A percentile compares a stretch with the other conserved stretches of the same genome.
Evolutionary conservation across 768 basidiomycete species (phyloP).

Genomic region (Macrolepiota fuliginosa): DNA sequence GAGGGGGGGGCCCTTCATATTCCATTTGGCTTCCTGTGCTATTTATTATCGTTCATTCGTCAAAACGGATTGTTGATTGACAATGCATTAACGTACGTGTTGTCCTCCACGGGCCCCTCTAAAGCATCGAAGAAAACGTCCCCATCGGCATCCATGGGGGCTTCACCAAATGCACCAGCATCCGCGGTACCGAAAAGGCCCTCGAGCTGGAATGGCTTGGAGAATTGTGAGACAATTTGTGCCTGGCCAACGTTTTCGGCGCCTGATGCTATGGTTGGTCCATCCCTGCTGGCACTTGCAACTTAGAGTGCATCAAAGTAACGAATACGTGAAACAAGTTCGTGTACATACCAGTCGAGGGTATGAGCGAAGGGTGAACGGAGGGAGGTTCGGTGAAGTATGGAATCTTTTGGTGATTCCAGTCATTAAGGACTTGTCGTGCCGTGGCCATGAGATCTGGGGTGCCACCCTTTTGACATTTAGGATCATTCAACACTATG

Average conservation of each 20-base stretch:
- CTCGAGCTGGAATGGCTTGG: slow-evolving; percentile 76
- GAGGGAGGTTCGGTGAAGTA: slow-evolving; percentile 81
- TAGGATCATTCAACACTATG: not conserved
- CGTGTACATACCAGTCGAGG: slow-evolving; percentile 38
- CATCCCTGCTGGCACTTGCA: slow-evolving; percentile 18
- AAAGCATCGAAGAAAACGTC: slow-evolving; percentile 43
- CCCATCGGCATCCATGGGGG: slow-evolving; percentile 41
- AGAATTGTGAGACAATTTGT: slow-evolving; percentile 68
- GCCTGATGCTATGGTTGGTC: slow-evolving; percentile 54
- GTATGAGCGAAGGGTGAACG: slow-evolving; percentile 75
- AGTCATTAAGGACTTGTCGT: slow-evolving; percentile 80
- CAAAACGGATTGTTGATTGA: slow-evolving; percentile 15
- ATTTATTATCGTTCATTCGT: not conserved
- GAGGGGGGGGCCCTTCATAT: slow-evolving; percentile 30
- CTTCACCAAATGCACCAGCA: slow-evolving; percentile 71
- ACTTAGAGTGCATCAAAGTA: not conserved
- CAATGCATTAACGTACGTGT: slow-evolving; percentile 26
- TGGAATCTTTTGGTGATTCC: slow-evolving; percentile 96
- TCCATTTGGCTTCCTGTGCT: slow-evolving; percentile 30
- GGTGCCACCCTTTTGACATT: slow-evolving; percentile 67
- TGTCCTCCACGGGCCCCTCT: slow-evolving; percentile 39
- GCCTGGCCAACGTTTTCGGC: slow-evolving; percentile 82
- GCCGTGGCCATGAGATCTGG: slow-evolving; percentile 85
- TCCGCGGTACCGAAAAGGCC: slow-evolving; percentile 82
- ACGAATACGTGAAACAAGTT: not conserved